A percentile compares a stretch with the other conserved stretches of the same genome.
Conservation (phyloP, 176 grass and related monocot genomes). For the Chrysopogon serrulatus region DNA sequence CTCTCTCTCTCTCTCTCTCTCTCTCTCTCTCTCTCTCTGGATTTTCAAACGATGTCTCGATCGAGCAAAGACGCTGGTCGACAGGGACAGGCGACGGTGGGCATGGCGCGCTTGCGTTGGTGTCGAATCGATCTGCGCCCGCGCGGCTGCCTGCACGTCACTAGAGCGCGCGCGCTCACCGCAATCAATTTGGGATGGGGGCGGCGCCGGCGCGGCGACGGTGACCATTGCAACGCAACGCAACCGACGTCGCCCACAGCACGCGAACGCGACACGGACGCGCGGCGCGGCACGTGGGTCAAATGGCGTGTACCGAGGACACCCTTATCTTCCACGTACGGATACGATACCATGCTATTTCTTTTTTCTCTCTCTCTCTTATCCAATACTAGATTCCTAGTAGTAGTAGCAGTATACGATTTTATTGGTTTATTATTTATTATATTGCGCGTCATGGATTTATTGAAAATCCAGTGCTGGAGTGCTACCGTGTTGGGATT, state of each 20-base stretch:
- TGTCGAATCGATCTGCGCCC: too few relatives aligned
- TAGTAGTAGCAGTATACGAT: too few relatives aligned
- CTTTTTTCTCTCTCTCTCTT: too few relatives aligned
- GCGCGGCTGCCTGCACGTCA: constrained; percentile 14
- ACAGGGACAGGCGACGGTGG: not conserved
- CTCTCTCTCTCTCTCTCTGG: too few relatives aligned
- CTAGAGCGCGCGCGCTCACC: not conserved
- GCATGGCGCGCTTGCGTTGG: not conserved
- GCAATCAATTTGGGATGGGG: not conserved
- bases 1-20: too few relatives aligned
- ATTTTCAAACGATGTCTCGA: too few relatives aligned
- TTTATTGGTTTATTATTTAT: too few relatives aligned
- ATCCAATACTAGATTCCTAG: too few relatives aligned
- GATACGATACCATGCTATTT: not conserved
- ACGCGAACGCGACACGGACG: not conserved
- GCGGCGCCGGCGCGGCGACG: constrained; percentile 18
- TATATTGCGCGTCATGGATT: too few relatives aligned
- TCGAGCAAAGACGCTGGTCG: too few relatives aligned
- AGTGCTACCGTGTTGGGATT: not conserved
- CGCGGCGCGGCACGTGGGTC: constrained; percentile 13
- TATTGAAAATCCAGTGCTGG: not conserved
- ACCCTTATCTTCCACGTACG: constrained; percentile 35
- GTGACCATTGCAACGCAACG: constrained; percentile 18
- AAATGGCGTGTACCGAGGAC: constrained; percentile 6
- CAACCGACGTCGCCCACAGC: not conserved